phyloP scores from a whole-genome alignment of 1,284 basidiomycete genomes.

The Moesziomyces globuligerus region DNA sequence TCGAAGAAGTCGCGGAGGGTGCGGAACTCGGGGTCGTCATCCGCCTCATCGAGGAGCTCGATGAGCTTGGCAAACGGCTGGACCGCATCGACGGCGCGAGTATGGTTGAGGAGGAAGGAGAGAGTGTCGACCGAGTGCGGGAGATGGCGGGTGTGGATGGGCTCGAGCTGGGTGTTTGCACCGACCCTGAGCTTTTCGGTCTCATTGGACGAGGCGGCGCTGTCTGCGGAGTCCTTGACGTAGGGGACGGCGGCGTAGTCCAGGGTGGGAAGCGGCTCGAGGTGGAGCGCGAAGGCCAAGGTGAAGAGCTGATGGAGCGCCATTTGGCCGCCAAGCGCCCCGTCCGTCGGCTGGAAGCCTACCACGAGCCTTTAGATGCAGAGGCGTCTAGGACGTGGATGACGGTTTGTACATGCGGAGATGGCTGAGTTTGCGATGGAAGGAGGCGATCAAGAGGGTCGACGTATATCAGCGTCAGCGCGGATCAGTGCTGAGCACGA shows the following conservation, averaged over 20 bases:
- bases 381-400: background rate
- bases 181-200: constrained; percentile 38
- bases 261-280: constrained; percentile 58
- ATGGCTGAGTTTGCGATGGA: too few species aligned
- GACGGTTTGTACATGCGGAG: too few species aligned
- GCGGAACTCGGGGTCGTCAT: constrained; percentile 56
- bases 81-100: constrained; percentile 42
- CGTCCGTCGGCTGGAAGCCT: background rate
- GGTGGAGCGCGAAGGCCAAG: constrained; percentile 57
- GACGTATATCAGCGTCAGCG: too few species aligned
- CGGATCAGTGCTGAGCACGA: too few species aligned
- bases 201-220: constrained; percentile 29
- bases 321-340: constrained; percentile 9
- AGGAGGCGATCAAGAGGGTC: too few species aligned
- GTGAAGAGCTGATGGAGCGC: constrained; percentile 58
- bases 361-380: too few species aligned
- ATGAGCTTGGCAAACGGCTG: constrained; percentile 52
- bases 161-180: constrained; percentile 46
- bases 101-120: constrained; percentile 46
- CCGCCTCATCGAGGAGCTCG: constrained; percentile 53
- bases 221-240: constrained; percentile 10
- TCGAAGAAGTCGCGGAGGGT: constrained; percentile 62
- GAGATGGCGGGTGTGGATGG: constrained; percentile 35
- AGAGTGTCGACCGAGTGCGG: constrained; percentile 49
- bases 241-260: constrained; percentile 45